Evolutionary conservation across 345 rosid genomes (phyloP).

Genomic region (Excoecaria cochinchinensis): DNA sequence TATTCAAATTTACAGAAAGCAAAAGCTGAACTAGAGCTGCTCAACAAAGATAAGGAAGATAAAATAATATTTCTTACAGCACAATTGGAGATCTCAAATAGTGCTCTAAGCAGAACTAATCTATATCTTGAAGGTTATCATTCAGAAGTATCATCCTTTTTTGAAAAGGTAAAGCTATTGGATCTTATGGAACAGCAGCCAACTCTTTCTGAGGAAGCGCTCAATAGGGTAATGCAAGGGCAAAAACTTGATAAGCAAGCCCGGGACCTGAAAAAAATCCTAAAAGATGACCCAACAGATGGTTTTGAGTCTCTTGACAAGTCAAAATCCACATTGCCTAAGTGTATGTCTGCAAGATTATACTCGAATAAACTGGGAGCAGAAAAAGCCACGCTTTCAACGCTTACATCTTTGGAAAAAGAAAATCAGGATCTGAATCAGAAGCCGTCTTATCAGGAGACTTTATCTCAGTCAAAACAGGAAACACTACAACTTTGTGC

Average conservation of each 20-base stretch:
- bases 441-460: background rate
- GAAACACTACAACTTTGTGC: background rate
- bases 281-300: too few species aligned
- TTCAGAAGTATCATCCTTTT: background rate
- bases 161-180: background rate
- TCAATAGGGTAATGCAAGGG: background rate
- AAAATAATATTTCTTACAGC: background rate
- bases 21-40: background rate
- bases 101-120: background rate
- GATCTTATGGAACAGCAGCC: background rate
- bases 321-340: too few species aligned
- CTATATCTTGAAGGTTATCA: constrained; percentile 3
- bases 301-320: too few species aligned
- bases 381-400: background rate
- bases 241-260: background rate
- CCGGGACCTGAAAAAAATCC: background rate
- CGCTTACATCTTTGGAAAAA: background rate
- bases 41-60: constrained; percentile 12
- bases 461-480: background rate
- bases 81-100: constrained; percentile 11
- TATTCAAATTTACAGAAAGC: background rate
- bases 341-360: background rate
- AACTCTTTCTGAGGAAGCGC: background rate
- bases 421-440: background rate
- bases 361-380: background rate